Evolutionary conservation across 768 basidiomycete genomes (phyloP).

Genomic region (Amanita pallidorosea): DNA sequence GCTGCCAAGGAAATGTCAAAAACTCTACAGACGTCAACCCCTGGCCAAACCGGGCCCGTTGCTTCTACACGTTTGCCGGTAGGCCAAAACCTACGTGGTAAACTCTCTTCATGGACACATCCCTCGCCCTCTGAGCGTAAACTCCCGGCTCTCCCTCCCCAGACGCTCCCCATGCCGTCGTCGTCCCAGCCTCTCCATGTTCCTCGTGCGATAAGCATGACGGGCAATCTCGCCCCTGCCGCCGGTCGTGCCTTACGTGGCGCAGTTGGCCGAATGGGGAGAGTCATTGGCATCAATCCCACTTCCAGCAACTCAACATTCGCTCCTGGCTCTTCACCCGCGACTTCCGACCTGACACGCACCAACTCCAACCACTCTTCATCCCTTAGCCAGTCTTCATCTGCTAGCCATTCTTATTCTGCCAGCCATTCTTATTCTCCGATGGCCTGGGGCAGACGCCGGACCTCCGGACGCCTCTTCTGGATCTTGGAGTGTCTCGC

Average conservation of each 20-base stretch:
- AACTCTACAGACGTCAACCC: constrained; percentile 7
- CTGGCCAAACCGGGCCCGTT: background rate
- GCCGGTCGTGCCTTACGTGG: constrained; percentile 60
- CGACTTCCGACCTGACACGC: constrained; percentile 29
- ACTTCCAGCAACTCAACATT: constrained; percentile 20
- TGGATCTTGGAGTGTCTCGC: constrained; percentile 42
- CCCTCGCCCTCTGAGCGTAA: constrained; percentile 12
- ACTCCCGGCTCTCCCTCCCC: constrained; percentile 12
- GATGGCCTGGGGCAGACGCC: constrained; percentile 27
- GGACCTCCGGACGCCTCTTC: constrained; percentile 56
- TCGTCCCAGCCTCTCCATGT: constrained; percentile 10
- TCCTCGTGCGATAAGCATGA: constrained; percentile 55
- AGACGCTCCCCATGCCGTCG: constrained; percentile 18
- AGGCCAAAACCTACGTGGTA: constrained; percentile 33
- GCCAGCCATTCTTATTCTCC: constrained; percentile 1
- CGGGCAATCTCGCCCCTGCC: constrained; percentile 55
- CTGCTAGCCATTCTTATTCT: constrained; percentile 13
- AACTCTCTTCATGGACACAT: constrained; percentile 36
- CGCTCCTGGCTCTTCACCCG: constrained; percentile 34
- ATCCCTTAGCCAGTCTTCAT: constrained; percentile 12
- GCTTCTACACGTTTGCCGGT: constrained; percentile 12
- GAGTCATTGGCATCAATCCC: constrained; percentile 27
- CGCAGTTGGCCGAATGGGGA: constrained; percentile 68
- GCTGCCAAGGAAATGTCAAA: constrained; percentile 4
- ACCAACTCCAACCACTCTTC: constrained; percentile 27